phyloP scores from a whole-genome alignment of 257 asterid genomes.

The Solanum infundibuliforme region DNA sequence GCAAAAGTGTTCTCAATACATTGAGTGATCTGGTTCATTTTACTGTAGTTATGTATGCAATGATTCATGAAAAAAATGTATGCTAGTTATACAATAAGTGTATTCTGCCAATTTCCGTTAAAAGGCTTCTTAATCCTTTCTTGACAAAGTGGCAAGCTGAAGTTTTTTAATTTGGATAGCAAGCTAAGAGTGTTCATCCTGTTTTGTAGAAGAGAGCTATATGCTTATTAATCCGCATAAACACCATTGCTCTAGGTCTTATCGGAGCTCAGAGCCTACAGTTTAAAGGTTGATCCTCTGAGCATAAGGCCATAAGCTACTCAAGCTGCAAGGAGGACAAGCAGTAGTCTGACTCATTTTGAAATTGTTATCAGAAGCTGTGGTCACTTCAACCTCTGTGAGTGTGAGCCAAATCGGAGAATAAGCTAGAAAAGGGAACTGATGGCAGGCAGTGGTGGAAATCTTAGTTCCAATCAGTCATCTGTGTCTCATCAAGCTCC shows the following conservation, averaged over 20 bases:
- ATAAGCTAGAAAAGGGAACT: background rate
- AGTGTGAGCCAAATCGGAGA: background rate
- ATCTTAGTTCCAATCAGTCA: conserved; percentile 21
- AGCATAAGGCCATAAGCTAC: background rate
- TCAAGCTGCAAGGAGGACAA: conserved; percentile 26
- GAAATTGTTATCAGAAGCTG: background rate
- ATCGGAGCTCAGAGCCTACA: background rate
- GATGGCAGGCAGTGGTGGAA: conserved; percentile 33
- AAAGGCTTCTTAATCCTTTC: background rate
- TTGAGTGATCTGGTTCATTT: background rate
- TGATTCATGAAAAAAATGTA: background rate
- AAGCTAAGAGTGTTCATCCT: background rate
- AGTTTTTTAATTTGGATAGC: background rate
- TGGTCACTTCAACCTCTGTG: background rate
- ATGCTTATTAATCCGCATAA: background rate
- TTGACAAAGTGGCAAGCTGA: background rate
- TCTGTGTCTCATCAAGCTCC: conserved; percentile 34
- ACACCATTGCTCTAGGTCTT: background rate
- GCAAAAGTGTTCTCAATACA: background rate
- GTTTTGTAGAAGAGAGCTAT: background rate
- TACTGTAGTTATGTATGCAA: background rate
- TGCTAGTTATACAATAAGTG: background rate
- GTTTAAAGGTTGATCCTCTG: background rate
- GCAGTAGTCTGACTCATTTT: conserved; percentile 11
- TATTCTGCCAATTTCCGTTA: background rate